Percentiles rank a stretch among this genome's conserved stretches.
phyloP scores from a whole-genome alignment of 139 green algal species.

The Parachlorella kessleri region DNA sequence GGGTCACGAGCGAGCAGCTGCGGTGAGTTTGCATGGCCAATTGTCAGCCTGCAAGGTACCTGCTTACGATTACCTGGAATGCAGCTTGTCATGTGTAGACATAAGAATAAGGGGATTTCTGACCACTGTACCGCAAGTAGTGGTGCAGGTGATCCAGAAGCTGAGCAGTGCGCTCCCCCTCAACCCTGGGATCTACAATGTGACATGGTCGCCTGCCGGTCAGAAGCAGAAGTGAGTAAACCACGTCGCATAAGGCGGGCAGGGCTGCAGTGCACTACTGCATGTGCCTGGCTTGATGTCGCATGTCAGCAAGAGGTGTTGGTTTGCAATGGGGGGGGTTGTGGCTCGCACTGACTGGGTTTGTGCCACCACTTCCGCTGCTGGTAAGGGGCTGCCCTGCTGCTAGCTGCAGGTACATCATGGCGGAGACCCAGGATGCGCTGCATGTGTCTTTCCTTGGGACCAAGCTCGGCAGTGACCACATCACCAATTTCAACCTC shows the following conservation, averaged over 20 bases:
- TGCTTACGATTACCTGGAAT: too few species aligned
- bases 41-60: too few species aligned
- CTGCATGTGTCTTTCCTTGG: constrained; percentile 77
- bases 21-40: too few species aligned
- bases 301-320: too few species aligned
- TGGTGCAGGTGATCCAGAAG: background rate
- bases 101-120: too few species aligned
- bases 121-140: too few species aligned
- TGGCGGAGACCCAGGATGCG: constrained; percentile 46
- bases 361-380: too few species aligned
- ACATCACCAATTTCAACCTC: constrained; percentile 20
- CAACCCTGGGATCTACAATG: background rate
- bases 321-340: too few species aligned
- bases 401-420: constrained; percentile 66
- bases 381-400: constrained; percentile 44
- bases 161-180: constrained; percentile 8
- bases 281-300: background rate
- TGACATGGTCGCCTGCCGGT: constrained; percentile 7
- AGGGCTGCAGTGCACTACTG: background rate
- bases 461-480: constrained; percentile 53
- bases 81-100: too few species aligned
- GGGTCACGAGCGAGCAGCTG: too few species aligned
- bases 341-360: too few species aligned
- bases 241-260: background rate
- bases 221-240: constrained; percentile 6